Evolutionary conservation across 163 green algal species (phyloP).

Genomic region (Chloromonas sp.): DNA sequence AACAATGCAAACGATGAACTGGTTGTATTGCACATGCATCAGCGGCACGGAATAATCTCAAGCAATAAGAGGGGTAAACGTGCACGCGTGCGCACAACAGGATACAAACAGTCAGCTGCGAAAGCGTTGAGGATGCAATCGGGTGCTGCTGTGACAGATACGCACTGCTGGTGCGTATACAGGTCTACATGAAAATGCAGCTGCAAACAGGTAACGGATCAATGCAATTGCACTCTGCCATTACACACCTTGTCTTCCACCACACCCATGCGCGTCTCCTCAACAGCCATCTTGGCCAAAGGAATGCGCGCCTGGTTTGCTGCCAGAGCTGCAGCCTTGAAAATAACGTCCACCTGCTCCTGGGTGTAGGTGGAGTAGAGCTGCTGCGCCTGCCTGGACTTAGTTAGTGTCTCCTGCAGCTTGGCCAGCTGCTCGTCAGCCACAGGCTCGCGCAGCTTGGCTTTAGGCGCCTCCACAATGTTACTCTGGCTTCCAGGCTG

Average conservation of each 20-base stretch:
- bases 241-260: conserved; percentile 63
- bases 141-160: no score
- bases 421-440: conserved; percentile 17
- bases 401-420: conserved; percentile 23
- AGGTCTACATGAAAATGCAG: no score
- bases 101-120: neutral
- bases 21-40: no score
- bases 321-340: conserved; percentile 42
- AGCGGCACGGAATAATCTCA: no score
- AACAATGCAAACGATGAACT: no score
- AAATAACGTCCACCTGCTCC: conserved; percentile 41
- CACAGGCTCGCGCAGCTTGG: conserved; percentile 27
- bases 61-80: no score
- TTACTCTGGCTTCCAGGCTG: neutral
- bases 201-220: no score
- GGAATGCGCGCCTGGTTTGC: conserved; percentile 52
- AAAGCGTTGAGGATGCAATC: no score
- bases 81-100: neutral
- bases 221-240: no score
- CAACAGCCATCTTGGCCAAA: conserved; percentile 58
- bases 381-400: conserved; percentile 29
- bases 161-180: no score
- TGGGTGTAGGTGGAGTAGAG: conserved; percentile 49
- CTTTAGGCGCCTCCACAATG: conserved; percentile 6
- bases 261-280: conserved; percentile 58